These are phyloP conservation scores for Melampsora larici-populina DNA, from an alignment of 1,284 basidiomycete genomes.

Conservation along the genomic window DNA sequence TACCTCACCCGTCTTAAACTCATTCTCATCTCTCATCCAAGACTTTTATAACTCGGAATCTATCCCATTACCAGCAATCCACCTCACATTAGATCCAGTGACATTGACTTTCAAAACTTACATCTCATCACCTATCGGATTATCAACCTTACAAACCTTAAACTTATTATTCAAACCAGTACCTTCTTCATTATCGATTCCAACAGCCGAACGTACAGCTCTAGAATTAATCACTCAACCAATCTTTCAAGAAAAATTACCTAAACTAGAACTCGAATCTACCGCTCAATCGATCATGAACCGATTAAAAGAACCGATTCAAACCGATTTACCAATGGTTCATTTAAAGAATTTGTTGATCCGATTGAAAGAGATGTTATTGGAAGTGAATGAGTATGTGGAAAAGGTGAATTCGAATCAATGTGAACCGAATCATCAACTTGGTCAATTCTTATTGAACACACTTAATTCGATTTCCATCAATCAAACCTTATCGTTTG, in stretches of 20 bases:
- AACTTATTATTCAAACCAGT: constrained; percentile 48
- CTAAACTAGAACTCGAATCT: constrained; percentile 4
- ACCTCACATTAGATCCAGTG: constrained; percentile 84
- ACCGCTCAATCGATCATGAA: constrained; percentile 24
- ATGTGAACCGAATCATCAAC: constrained; percentile 73
- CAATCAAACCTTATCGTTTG: constrained; percentile 55
- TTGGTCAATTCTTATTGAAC: constrained; percentile 89
- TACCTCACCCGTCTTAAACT: constrained; percentile 82
- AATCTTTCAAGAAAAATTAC: constrained; percentile 49
- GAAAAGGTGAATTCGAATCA: constrained; percentile 74
- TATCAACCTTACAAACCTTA: constrained; percentile 51
- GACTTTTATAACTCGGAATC: constrained; percentile 96
- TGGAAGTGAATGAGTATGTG: constrained; percentile 82
- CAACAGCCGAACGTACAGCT: constrained; percentile 53
- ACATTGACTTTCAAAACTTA: constrained; percentile 81
- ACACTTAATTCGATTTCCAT: constrained; percentile 63
- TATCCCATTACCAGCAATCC: constrained; percentile 79
- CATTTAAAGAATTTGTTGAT: constrained; percentile 66
- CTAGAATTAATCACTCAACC: constrained; percentile 83
- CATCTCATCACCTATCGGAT: constrained; percentile 57
- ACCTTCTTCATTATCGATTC: constrained; percentile 70
- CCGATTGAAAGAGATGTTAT: constrained; percentile 71
- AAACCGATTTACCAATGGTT: constrained; percentile 30
- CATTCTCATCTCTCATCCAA: constrained; percentile 95
- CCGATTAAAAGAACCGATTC: constrained; percentile 35